These are phyloP conservation scores for Kingdonia uniflora DNA, from an alignment of 164 flowering plant genomes.

Conservation along the genomic window DNA sequence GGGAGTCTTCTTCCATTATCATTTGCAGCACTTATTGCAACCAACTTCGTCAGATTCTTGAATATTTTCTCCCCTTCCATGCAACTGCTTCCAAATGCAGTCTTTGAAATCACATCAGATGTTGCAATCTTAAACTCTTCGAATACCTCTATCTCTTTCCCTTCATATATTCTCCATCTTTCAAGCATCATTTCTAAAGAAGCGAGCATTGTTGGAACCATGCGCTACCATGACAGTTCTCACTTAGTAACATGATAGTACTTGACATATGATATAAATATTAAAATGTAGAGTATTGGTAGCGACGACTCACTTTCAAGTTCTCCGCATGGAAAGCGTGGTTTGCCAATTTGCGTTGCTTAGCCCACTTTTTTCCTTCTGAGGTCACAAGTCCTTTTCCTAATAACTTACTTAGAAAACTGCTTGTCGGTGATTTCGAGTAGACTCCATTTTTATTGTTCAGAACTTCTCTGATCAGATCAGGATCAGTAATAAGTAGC, in stretches of 20 bases:
- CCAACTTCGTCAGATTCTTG: constrained; percentile 18
- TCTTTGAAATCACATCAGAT: constrained; percentile 37
- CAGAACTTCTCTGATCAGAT: constrained; percentile 28
- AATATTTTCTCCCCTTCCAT: constrained; percentile 35
- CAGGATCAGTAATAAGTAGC: constrained; percentile 27
- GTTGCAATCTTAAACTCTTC: constrained; percentile 36
- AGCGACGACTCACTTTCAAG: constrained; percentile 28
- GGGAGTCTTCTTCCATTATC: constrained; percentile 14
- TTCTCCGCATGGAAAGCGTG: constrained; percentile 33
- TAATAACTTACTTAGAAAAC: constrained; percentile 20
- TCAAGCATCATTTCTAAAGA: constrained; percentile 31
- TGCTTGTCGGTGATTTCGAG: constrained; percentile 13
- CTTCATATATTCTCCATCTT: constrained; percentile 29
- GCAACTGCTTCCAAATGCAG: constrained; percentile 50
- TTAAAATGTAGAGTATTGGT: no score
- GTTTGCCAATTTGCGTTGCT: constrained; percentile 15
- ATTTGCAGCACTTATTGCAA: constrained; percentile 9
- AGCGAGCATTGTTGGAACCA: constrained; percentile 27
- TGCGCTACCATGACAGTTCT: constrained; percentile 14
- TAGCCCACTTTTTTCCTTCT: constrained; percentile 36
- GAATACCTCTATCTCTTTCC: constrained; percentile 37
- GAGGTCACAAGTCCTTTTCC: constrained; percentile 33
- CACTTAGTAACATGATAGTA: not conserved
- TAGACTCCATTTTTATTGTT: constrained; percentile 19
- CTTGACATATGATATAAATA: not conserved